phyloP scores from a whole-genome alignment of 2,329 filamentous ascomycete genomes.

The Paradendryphiella salina region DNA sequence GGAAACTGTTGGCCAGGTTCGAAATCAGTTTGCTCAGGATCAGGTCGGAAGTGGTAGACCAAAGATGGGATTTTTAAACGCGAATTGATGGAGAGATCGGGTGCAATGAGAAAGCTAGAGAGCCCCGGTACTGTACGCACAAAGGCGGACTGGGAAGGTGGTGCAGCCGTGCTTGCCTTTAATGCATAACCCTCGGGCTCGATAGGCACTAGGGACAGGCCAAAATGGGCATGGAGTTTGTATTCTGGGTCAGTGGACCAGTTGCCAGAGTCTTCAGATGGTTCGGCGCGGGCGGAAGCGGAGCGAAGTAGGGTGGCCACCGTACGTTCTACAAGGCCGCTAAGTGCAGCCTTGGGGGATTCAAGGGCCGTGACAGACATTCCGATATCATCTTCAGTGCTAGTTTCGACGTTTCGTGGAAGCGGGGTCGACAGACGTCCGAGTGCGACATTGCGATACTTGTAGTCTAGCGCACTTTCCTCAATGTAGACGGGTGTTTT shows the following conservation, averaged over 20 bases:
- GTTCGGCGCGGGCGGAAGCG: background rate
- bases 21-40: constrained; percentile 18
- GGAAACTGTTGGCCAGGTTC: constrained; percentile 25
- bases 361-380: background rate
- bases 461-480: constrained; percentile 27
- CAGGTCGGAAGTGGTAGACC: constrained; percentile 31
- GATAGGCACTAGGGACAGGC: constrained; percentile 32
- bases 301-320: constrained; percentile 2
- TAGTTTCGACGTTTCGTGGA: constrained; percentile 1
- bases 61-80: constrained; percentile 20
- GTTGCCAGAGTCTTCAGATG: constrained; percentile 8
- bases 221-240: constrained; percentile 27
- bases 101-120: constrained; percentile 25
- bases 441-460: constrained; percentile 21
- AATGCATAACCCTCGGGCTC: constrained; percentile 6
- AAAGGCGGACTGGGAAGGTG: constrained; percentile 18
- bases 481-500: constrained; percentile 26
- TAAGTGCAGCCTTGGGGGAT: background rate
- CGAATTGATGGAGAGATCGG: constrained; percentile 10
- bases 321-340: constrained; percentile 4
- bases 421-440: constrained; percentile 37
- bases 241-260: constrained; percentile 24
- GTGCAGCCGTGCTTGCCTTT: background rate
- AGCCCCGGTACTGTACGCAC: constrained; percentile 28
- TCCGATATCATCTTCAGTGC: background rate